A percentile compares a stretch with the other conserved stretches of the same genome.
phyloP scores from a whole-genome alignment of 2,329 filamentous ascomycete genomes.

The Talaromyces funiculosus region DNA sequence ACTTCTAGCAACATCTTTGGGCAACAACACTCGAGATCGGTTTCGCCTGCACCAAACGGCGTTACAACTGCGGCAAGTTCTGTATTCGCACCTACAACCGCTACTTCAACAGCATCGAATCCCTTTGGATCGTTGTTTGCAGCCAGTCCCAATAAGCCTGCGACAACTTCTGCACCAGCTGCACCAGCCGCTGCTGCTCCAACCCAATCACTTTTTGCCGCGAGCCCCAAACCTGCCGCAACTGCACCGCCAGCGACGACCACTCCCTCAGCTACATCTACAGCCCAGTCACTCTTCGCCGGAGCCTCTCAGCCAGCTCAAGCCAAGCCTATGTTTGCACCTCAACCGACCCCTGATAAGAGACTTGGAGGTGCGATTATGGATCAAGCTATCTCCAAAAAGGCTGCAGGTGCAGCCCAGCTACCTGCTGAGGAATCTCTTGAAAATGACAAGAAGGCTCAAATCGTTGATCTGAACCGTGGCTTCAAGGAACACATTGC shows the following conservation, averaged over 20 bases:
- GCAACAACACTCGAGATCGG: background rate
- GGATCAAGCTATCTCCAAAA: background rate
- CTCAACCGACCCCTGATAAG: background rate
- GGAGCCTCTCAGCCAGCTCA: background rate
- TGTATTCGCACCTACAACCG: constrained; percentile 8
- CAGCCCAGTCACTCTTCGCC: background rate
- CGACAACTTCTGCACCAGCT: background rate
- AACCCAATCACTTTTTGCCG: background rate
- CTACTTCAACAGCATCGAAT: background rate
- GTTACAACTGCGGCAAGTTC: constrained; percentile 6
- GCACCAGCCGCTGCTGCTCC: background rate
- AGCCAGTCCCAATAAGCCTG: background rate
- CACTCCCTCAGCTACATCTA: background rate
- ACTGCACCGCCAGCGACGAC: background rate
- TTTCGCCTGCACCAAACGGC: constrained; percentile 1
- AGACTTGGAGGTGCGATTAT: constrained; percentile 3
- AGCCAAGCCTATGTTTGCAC: background rate
- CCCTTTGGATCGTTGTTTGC: background rate
- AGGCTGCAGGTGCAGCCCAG: background rate
- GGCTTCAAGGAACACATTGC: constrained; percentile 30
- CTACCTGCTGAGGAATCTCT: background rate
- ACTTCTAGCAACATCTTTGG: constrained; percentile 5
- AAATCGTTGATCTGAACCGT: constrained; percentile 26
- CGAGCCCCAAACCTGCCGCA: background rate
- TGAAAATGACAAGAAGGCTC: constrained; percentile 1